Evolutionary conservation across 1,139 yeast genomes (phyloP), one percentile per base, ranked within the genome.

Genomic region (Debaryomycetaceae sp.): DNA sequence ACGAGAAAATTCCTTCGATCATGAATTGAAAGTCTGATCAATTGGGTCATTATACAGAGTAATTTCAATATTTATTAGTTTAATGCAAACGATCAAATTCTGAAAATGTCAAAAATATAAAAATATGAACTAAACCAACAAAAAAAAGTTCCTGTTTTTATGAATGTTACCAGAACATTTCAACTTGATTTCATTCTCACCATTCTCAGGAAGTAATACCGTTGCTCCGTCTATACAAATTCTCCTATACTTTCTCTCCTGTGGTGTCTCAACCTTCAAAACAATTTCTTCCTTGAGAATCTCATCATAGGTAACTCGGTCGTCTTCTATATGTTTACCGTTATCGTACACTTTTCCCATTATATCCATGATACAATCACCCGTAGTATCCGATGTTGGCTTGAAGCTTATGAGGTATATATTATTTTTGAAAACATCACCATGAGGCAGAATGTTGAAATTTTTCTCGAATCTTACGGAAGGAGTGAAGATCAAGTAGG

Each of bases 381-480:
- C 57, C 1, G 44, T 36, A 13, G 41, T 35, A 14, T 52, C 53
- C 5, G 48, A 50, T 7, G 73, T 56, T 17, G 78, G 62, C 0
- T 67, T 71, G 46, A 87, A 77, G 3, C 78, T 71, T 1, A 89
- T 63, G 34, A 83, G 46, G 53, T 80, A 80, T 6, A 87, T 61
- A 31, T 67, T 63, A 13, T 69, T 57, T n/a, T 74, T 65, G 2
- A 73, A 61, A 2, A 84, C 70, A 32, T 71, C 55, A 1, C 95
- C 85, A 1, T 58, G 43, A 0, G 97, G 97, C 38, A 94, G 87
- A 14, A 91, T 86, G 33, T 63, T 66, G 56, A 87, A 89, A 0
- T 72, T 72, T 3, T 79, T 75, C 57, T 89, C 97, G 40, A 88
- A 76, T 39, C 71, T 68, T 17, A 79, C 70, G 2, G 86, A 73